Percentiles rank a stretch among this genome's conserved stretches.
These are phyloP conservation scores for Starmerella stellata DNA, from an alignment of 805 yeast species.

Conservation along the genomic window DNA sequence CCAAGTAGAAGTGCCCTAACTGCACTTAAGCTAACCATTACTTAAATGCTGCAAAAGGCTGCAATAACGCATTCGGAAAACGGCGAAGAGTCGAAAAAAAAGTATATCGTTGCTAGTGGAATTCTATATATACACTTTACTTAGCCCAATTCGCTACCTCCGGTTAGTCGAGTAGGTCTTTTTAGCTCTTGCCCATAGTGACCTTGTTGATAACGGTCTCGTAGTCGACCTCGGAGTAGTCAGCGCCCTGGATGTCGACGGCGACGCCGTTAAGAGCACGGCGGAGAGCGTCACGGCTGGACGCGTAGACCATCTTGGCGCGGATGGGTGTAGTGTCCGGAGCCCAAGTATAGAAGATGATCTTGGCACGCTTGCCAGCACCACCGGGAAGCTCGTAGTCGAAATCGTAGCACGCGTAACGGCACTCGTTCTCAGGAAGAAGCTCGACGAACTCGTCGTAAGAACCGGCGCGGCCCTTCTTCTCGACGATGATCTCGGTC, in stretches of 20 bases:
- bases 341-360: conserved; percentile 73
- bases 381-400: conserved; percentile 79
- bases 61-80: too few species aligned
- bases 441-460: conserved; percentile 76
- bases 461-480: conserved; percentile 53
- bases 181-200: conserved; percentile 48
- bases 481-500: conserved; percentile 79
- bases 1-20: too few species aligned
- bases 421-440: conserved; percentile 89
- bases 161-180: too few species aligned
- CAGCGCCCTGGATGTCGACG: conserved; percentile 94
- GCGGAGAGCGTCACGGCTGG: conserved; percentile 95
- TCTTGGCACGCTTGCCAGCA: conserved; percentile 81
- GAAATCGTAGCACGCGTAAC: conserved; percentile 92
- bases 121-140: too few species aligned
- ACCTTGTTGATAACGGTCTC: conserved; percentile 84
- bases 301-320: conserved; percentile 90
- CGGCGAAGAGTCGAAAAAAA: too few species aligned
- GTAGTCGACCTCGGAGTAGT: conserved; percentile 87
- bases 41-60: too few species aligned
- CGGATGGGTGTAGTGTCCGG: conserved; percentile 95
- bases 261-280: conserved; percentile 91
- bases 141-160: too few species aligned
- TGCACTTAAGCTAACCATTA: too few species aligned
- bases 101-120: too few species aligned